Base-by-base conservation (phyloP, 352 stramenopile species). In the Phytophthora boehmeriae region DNA sequence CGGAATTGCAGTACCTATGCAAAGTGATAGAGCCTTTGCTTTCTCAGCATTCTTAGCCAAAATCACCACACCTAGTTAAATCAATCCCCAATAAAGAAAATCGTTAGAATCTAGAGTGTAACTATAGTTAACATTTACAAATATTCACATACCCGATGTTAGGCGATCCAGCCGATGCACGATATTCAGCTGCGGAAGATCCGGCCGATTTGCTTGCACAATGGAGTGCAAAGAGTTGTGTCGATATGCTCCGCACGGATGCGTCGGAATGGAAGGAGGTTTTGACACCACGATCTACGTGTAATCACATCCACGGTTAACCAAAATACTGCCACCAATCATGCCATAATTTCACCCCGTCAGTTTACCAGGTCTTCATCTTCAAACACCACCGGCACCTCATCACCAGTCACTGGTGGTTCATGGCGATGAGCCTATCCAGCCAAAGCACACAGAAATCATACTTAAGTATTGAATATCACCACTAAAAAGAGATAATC, bases 161-260 rank as follows among this genome's bases (percentile, higher is more conserved):
- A 99, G 83, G 13, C 95, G 84, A 81, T 99, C 96, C 13, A 99
- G 80, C 16, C 97, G 95, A 78, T 99, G 95, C 44, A 99, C 92
- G 43, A 97, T 91, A 60, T 94, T 80, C 17, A 97, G 74, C 52
- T 81, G 57, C 8, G 70, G 66, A 35, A 96, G 68, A 54, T 96
- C 78, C 1, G 83, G 80, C 9, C 93, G 83, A 51, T 66, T 81
- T 48, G 80, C 71, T 52, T 88, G 73, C 20, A 96, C 22, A 44
- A 96, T 96, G 30, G 53, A 89, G 54, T 93, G 80, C 50, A 99
- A 78, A 23, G 95, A 96, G 71, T 99, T 99, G 64, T 97, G 86
- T 34, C 97, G 88, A 69, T 98, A 99, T 13, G 92, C 88, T 44
- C 97, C 97, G 64, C 92, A 97, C 30, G 97, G 93, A 63, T 99